These are phyloP conservation scores for Aspergillus alliaceus DNA, from an alignment of 2,329 filamentous ascomycete species.

Conservation along the genomic window DNA sequence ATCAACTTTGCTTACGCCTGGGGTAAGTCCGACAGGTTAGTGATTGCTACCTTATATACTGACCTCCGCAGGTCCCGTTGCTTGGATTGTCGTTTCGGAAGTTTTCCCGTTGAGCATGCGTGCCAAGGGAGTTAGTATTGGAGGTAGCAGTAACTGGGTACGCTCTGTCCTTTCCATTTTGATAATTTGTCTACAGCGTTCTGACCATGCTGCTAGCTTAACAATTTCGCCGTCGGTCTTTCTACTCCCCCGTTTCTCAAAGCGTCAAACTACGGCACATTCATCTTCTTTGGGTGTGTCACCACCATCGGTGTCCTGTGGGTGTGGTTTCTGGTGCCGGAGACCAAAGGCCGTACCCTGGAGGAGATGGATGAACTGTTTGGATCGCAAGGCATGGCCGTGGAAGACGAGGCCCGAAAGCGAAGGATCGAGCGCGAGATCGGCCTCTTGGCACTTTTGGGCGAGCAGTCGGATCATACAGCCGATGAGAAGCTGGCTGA, in stretches of 20 bases:
- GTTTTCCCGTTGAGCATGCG: constrained; percentile 71
- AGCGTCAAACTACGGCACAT: constrained; percentile 66
- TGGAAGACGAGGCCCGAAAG: constrained; percentile 27
- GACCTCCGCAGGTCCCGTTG: constrained; percentile 51
- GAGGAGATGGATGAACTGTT: constrained; percentile 44
- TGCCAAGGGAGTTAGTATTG: constrained; percentile 53
- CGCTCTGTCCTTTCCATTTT: neutral
- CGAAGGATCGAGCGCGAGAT: constrained; percentile 30
- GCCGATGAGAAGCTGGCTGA: constrained; percentile 11
- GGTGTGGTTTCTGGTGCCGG: constrained; percentile 32
- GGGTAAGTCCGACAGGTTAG: constrained; percentile 33
- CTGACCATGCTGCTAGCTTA: constrained; percentile 44
- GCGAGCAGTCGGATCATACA: constrained; percentile 17
- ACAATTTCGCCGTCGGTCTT: constrained; percentile 64
- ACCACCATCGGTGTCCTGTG: constrained; percentile 28
- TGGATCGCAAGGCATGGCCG: constrained; percentile 31
- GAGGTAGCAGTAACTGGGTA: constrained; percentile 38
- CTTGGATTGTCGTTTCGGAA: constrained; percentile 73
- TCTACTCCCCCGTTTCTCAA: constrained; percentile 68
- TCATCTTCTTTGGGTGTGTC: constrained; percentile 66
- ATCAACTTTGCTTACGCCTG: constrained; percentile 74
- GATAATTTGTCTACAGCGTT: neutral
- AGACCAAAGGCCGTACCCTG: constrained; percentile 38
- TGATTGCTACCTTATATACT: neutral
- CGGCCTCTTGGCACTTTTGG: constrained; percentile 28